These are phyloP conservation scores for Chrysoporthe cubensis DNA, from an alignment of 2,329 filamentous ascomycete species.

Conservation along the genomic window DNA sequence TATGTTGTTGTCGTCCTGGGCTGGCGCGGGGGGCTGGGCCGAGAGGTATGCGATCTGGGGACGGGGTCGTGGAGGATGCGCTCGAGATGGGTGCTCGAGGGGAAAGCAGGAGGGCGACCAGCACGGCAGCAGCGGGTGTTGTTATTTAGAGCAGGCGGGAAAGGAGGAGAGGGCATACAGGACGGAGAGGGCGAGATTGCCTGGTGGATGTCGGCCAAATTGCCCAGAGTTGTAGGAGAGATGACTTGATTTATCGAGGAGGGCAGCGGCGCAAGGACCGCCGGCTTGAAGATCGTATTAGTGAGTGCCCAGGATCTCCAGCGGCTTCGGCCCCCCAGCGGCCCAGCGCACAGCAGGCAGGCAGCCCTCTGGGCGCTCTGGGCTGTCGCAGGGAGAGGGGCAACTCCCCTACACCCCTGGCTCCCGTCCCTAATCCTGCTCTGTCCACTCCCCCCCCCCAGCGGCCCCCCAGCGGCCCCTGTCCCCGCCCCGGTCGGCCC, in stretches of 20 bases:
- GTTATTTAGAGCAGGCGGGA: not conserved
- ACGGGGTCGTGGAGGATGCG: not conserved
- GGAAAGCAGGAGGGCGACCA: not conserved
- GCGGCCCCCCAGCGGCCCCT: not conserved
- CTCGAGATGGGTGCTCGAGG: slow-evolving; percentile 1
- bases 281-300: slow-evolving; percentile 7
- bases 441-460: not conserved
- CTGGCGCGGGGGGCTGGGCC: not conserved
- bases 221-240: slow-evolving; percentile 26
- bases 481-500: not conserved
- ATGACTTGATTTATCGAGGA: slow-evolving; percentile 15
- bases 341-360: not conserved
- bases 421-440: not conserved
- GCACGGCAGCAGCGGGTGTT: slow-evolving; percentile 14
- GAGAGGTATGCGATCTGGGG: not conserved
- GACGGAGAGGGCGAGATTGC: slow-evolving; percentile 29
- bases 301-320: slow-evolving; percentile 1
- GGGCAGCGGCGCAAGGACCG: not conserved
- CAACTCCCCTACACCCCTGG: not conserved
- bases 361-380: not conserved
- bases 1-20: slow-evolving; percentile 10
- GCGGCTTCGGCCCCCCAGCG: not conserved
- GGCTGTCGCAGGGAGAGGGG: not conserved
- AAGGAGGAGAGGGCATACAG: slow-evolving; percentile 16
- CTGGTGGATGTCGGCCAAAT: slow-evolving; percentile 29